phyloP scores from a whole-genome alignment of 257 asterid genomes.

The Plantago elongata region DNA sequence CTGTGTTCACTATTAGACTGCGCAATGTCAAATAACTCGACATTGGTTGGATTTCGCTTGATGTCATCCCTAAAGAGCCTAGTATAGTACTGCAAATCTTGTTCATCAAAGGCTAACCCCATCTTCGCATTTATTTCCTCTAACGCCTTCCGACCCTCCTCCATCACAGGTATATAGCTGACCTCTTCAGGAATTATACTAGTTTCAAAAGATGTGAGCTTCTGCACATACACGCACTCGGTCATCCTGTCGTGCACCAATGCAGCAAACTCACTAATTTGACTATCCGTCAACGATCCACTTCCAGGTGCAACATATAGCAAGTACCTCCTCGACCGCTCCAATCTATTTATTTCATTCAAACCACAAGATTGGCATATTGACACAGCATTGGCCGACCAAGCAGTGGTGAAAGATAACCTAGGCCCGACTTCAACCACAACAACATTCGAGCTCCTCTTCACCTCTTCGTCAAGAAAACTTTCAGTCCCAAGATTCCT shows the following conservation, averaged over 20 bases:
- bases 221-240: slow-evolving; percentile 63
- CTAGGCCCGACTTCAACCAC: slow-evolving; percentile 86
- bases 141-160: slow-evolving; percentile 74
- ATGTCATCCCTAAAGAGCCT: slow-evolving; percentile 82
- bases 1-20: slow-evolving; percentile 99
- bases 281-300: slow-evolving; percentile 43
- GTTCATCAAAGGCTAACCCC: slow-evolving; percentile 97
- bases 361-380: slow-evolving; percentile 80
- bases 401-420: slow-evolving; percentile 86
- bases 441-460: slow-evolving; percentile 25
- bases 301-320: slow-evolving; percentile 46
- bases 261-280: slow-evolving; percentile 64
- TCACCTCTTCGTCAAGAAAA: slow-evolving; percentile 50
- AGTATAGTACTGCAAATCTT: slow-evolving; percentile 81
- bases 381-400: slow-evolving; percentile 95
- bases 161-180: slow-evolving; percentile 76
- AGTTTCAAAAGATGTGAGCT: slow-evolving; percentile 73
- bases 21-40: slow-evolving; percentile 88
- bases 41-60: slow-evolving; percentile 80
- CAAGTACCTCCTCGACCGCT: slow-evolving; percentile 75
- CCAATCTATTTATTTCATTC: slow-evolving; percentile 66
- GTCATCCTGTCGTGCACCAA: slow-evolving; percentile 95
- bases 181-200: slow-evolving; percentile 67
- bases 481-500: slow-evolving; percentile 57
- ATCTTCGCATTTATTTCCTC: slow-evolving; percentile 79